Conservation (phyloP, 192 early-diverging fungal species). For the Backusella luteola region DNA sequence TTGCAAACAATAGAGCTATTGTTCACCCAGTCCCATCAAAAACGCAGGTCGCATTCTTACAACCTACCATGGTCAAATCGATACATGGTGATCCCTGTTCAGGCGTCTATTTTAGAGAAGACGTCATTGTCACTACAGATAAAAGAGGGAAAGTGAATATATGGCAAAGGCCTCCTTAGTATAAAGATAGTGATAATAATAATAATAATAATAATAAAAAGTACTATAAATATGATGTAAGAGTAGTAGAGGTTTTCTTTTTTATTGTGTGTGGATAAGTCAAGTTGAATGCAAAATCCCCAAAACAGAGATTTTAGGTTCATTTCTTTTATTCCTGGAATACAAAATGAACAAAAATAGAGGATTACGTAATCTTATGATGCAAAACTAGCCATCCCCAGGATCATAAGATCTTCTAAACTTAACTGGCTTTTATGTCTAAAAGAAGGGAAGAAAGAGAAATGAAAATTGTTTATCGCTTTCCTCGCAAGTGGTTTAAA, state of each 20-base stretch:
- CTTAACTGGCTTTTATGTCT: too few species aligned
- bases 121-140: slow-evolving; percentile 40
- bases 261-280: too few species aligned
- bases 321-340: too few species aligned
- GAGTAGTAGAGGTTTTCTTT: not conserved
- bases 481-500: too few species aligned
- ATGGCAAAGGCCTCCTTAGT: slow-evolving; percentile 29
- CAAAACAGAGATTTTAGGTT: too few species aligned
- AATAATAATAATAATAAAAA: not conserved
- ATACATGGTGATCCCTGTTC: slow-evolving; percentile 38
- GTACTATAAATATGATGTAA: not conserved
- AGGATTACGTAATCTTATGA: too few species aligned
- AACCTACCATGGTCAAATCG: slow-evolving; percentile 31
- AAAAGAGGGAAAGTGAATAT: slow-evolving; percentile 30
- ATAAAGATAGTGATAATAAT: not conserved
- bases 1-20: slow-evolving; percentile 1
- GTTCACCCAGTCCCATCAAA: slow-evolving; percentile 32
- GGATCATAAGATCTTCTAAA: too few species aligned
- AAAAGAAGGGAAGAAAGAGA: too few species aligned
- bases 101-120: slow-evolving; percentile 34
- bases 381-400: too few species aligned
- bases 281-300: too few species aligned
- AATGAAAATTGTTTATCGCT: too few species aligned
- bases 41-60: slow-evolving; percentile 32
- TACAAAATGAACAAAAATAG: too few species aligned